A percentile compares a stretch with the other conserved stretches of the same genome.
Evolutionary conservation across 495 filamentous ascomycete species (phyloP).

Genomic region (Daldinia childiae): DNA sequence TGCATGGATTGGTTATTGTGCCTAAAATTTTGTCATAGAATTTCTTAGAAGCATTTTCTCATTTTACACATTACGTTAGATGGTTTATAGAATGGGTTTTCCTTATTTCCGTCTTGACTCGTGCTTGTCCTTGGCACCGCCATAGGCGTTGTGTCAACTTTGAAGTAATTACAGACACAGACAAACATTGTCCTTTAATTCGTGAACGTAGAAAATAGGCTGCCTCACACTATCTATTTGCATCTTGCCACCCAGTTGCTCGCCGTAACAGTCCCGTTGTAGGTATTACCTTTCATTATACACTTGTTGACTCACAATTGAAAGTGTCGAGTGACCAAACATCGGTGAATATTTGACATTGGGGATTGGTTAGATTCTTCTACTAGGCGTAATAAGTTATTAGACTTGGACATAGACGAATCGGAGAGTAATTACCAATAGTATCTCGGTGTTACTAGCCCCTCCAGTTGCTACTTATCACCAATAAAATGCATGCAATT

Average conservation of each 20-base stretch:
- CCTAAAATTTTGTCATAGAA: background rate
- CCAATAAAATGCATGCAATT: too few species aligned
- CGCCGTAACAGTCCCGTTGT: background rate
- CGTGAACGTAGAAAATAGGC: background rate
- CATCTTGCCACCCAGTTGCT: background rate
- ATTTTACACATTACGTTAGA: background rate
- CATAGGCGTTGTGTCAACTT: background rate
- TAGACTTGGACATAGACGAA: background rate
- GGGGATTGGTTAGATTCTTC: background rate
- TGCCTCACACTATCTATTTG: background rate
- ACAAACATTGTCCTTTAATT: background rate
- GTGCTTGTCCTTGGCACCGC: constrained; percentile 4
- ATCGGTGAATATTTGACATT: background rate
- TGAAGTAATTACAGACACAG: background rate
- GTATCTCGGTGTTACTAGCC: background rate
- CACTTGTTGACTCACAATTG: background rate
- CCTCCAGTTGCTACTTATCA: background rate
- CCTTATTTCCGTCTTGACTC: background rate
- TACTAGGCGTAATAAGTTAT: background rate
- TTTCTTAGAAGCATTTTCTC: background rate
- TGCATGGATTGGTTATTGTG: background rate
- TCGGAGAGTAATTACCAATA: background rate
- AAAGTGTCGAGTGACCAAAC: background rate
- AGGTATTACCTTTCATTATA: background rate
- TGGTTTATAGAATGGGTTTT: background rate